These are phyloP conservation scores for Symbiodinium pilosum DNA, from an alignment of 73 alveolate genomes.

Conservation along the genomic window DNA sequence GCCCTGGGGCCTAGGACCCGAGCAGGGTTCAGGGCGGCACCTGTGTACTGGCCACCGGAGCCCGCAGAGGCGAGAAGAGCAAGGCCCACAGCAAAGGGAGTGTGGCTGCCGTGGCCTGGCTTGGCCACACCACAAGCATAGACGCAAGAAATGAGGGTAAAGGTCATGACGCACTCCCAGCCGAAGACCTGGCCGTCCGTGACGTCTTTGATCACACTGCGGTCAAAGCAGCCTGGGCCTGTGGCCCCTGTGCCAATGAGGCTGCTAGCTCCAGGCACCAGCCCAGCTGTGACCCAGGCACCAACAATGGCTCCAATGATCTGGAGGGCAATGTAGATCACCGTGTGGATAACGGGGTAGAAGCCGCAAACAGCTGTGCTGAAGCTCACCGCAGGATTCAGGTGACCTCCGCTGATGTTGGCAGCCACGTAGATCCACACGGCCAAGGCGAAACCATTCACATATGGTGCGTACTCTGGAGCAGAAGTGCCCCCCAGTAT, in stretches of 20 bases:
- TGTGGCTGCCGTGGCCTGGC: constrained; percentile 78
- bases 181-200: neutral
- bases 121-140: constrained; percentile 60
- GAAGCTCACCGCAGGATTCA: neutral
- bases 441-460: constrained; percentile 28
- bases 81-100: constrained; percentile 46
- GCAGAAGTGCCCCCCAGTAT: constrained; percentile 10
- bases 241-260: neutral
- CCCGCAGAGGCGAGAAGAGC: constrained; percentile 39
- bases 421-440: constrained; percentile 41
- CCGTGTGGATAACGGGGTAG: neutral
- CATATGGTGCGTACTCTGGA: neutral
- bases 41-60: constrained; percentile 57
- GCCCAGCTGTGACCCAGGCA: neutral
- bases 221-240: neutral
- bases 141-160: constrained; percentile 52
- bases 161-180: constrained; percentile 63
- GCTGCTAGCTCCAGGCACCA: neutral
- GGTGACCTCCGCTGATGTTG: neutral
- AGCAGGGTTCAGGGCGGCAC: constrained; percentile 69
- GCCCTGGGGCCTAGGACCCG: constrained; percentile 45
- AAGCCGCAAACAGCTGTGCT: neutral
- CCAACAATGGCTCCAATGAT: neutral
- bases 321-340: neutral
- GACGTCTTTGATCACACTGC: neutral